Evolutionary conservation across 2,329 filamentous ascomycete species (phyloP).

Genomic region (Pestalotiopsis sp.): DNA sequence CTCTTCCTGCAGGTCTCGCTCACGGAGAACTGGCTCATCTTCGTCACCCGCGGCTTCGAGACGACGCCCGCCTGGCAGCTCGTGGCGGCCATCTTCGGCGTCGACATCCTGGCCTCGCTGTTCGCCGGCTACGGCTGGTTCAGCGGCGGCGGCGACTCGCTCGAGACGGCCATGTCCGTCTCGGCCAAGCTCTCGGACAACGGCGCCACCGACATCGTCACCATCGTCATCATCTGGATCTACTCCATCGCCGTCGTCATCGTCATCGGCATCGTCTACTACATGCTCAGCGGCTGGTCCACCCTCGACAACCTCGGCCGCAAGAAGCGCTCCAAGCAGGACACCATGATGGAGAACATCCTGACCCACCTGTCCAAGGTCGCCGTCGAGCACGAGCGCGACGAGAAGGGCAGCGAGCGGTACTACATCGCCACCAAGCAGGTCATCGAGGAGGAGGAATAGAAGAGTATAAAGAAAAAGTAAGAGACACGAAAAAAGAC

Average conservation of each 20-base stretch:
- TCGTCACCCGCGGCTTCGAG: constrained; percentile 71
- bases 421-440: constrained; percentile 28
- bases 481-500: background rate
- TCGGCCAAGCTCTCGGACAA: constrained; percentile 35
- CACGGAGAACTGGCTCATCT: constrained; percentile 77
- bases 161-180: constrained; percentile 38
- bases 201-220: constrained; percentile 58
- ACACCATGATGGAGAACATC: constrained; percentile 55
- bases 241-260: constrained; percentile 54
- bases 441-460: constrained; percentile 26
- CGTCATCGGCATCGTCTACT: constrained; percentile 53
- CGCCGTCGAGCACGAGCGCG: constrained; percentile 48
- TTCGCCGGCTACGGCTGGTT: constrained; percentile 74
- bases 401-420: constrained; percentile 41
- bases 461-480: background rate
- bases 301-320: constrained; percentile 45
- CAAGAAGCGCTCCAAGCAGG: constrained; percentile 48
- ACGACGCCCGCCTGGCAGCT: constrained; percentile 71
- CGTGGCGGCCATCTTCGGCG: constrained; percentile 64
- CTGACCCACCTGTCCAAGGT: constrained; percentile 51
- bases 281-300: constrained; percentile 37
- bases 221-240: constrained; percentile 50
- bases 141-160: constrained; percentile 41
- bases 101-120: constrained; percentile 67
- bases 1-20: constrained; percentile 72